These are phyloP conservation scores for Pseudogymnoascus sp. DNA, from an alignment of 2,329 filamentous ascomycete species.

Conservation along the genomic window DNA sequence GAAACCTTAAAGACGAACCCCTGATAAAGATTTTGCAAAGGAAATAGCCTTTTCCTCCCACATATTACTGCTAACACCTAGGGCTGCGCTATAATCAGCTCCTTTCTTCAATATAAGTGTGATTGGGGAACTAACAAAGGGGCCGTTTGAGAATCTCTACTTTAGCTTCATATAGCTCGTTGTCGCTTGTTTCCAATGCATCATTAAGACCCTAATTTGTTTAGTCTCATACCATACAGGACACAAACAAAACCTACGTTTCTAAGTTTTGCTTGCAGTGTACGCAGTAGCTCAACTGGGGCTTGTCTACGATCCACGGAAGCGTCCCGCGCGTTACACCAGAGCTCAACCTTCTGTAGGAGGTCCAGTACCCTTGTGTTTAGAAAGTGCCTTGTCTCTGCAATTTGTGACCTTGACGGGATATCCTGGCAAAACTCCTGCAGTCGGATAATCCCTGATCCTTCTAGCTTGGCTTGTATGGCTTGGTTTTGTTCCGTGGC, in stretches of 20 bases:
- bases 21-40: not conserved
- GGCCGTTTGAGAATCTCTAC: conserved; percentile 7
- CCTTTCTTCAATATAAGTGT: not conserved
- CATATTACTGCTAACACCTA: conserved; percentile 1
- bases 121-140: conserved; percentile 4
- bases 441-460: conserved; percentile 11
- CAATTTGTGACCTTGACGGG: conserved; percentile 11
- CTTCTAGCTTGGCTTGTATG: conserved; percentile 8
- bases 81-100: conserved; percentile 10
- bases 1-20: conserved; percentile 8
- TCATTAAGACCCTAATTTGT: conserved; percentile 9
- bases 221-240: not conserved
- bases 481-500: not conserved
- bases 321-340: conserved; percentile 11
- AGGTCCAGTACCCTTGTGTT: conserved; percentile 10
- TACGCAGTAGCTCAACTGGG: conserved; percentile 6
- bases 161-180: conserved; percentile 6
- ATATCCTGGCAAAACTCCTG: conserved; percentile 10
- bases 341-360: conserved; percentile 12
- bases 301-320: not conserved
- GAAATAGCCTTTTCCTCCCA: conserved; percentile 10
- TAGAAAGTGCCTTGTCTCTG: conserved; percentile 14
- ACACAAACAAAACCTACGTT: conserved; percentile 3
- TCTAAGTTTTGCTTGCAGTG: conserved; percentile 10
- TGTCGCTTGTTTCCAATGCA: conserved; percentile 2